These are phyloP conservation scores for Ceratocystis huliohia DNA, from an alignment of 2,329 filamentous ascomycete species.

Conservation along the genomic window DNA sequence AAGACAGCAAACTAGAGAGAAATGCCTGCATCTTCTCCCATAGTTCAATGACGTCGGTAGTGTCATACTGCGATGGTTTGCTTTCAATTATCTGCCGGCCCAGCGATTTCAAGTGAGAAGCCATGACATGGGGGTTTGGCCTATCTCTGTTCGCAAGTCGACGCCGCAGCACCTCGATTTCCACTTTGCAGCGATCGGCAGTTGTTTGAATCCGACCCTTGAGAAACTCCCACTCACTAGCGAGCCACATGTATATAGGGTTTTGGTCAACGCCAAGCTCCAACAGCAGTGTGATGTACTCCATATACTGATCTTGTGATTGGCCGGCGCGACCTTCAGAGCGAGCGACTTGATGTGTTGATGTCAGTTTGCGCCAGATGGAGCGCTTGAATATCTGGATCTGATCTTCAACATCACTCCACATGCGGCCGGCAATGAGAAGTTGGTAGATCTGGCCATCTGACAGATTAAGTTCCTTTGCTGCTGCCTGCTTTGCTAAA, in stretches of 20 bases:
- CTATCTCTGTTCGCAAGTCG: constrained; percentile 63
- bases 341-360: constrained; percentile 47
- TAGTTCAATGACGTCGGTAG: constrained; percentile 67
- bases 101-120: constrained; percentile 63
- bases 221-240: constrained; percentile 77
- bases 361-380: constrained; percentile 68
- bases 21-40: constrained; percentile 82
- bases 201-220: constrained; percentile 71
- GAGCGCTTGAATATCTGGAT: constrained; percentile 79
- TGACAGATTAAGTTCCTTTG: constrained; percentile 41
- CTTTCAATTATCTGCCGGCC: constrained; percentile 53
- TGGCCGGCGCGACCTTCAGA: constrained; percentile 38
- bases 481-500: constrained; percentile 46
- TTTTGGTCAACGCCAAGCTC: constrained; percentile 92
- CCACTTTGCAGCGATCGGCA: constrained; percentile 75
- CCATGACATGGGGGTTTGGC: constrained; percentile 55
- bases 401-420: constrained; percentile 83
- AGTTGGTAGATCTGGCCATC: constrained; percentile 78
- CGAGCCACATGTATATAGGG: constrained; percentile 90
- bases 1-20: constrained; percentile 59
- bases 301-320: constrained; percentile 73
- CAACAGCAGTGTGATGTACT: constrained; percentile 76
- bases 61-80: constrained; percentile 56
- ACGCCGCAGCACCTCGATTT: constrained; percentile 81
- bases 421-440: constrained; percentile 81